Base-by-base conservation (phyloP, 768 basidiomycete species). In the Dentipellis sp. region DNA sequence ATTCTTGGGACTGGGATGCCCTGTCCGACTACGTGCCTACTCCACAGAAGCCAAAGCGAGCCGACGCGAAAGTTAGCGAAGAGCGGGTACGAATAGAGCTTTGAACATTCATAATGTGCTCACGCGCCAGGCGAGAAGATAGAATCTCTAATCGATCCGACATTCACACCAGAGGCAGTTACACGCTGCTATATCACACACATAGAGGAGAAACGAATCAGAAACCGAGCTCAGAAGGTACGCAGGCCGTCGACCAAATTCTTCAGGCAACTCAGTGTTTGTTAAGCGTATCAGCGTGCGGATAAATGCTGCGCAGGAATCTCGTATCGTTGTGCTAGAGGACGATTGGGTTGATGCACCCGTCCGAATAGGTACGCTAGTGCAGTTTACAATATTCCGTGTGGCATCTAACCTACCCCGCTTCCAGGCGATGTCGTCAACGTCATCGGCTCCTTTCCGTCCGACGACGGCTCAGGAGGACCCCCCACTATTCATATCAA, bases 331-430 rank as follows among this genome's bases (percentile, higher is more conserved):
- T 6, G 71, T 81, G 50, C 75, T 97, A 1, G 76, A 72, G 35
- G 88, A 93, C 56, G 89, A 94, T 60, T 97, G 93, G 92, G 72
- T 76, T 6, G 70, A 78, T 19, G 78, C 84, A 8, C 80, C 83
- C 49, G 71, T 90, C 51, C 76, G 76, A 8, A 61, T 72, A 58
- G 87, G 89, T 89, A 62, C 8, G 50, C 38, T 8, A 34, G n/a
- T 21, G 16, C 35, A 29, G 54, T 29, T 29, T 6, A 6, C 3
- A 29, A 29, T 29, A 29, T 29, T 29, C 6, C 29, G 6, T 29
- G 29, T 29, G 6, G 6, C n/a, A 6, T 47, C 10, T 48, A 39
- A 34, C 19, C 39, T 35, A 16, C 38, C 10, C 22, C 36, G 1
- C 22, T 50, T 22, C 17, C 64, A 89, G 92, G 86, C 59, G 94